These are phyloP conservation scores for Potentilla sterilis DNA, from an alignment of 306 rosid species.

Conservation along the genomic window DNA sequence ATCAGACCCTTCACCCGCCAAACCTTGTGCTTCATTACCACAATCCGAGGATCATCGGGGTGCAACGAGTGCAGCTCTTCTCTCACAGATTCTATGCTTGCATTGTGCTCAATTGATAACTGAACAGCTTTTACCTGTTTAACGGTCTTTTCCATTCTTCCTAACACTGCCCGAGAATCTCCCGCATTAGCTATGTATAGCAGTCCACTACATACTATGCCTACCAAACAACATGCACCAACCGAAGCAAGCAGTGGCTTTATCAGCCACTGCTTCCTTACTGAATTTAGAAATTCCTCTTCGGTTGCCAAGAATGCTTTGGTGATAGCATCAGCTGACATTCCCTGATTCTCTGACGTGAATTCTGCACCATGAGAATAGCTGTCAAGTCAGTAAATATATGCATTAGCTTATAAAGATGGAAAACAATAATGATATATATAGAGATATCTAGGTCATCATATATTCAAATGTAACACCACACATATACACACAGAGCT, in stretches of 20 bases:
- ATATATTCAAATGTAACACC: not conserved
- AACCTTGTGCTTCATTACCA: constrained; percentile 80
- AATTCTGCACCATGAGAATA: constrained; percentile 72
- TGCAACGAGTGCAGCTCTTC: constrained; percentile 73
- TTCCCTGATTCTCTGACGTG: constrained; percentile 59
- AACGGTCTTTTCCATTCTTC: constrained; percentile 47
- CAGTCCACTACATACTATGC: constrained; percentile 70
- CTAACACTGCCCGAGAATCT: constrained; percentile 93
- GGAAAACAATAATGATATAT: not conserved
- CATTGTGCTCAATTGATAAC: constrained; percentile 88
- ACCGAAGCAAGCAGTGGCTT: constrained; percentile 89
- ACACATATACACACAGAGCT: not conserved
- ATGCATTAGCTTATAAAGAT: constrained; percentile 36
- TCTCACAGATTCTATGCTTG: constrained; percentile 79
- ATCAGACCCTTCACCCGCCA: constrained; percentile 99
- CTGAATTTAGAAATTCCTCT: constrained; percentile 77
- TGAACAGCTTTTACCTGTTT: constrained; percentile 79
- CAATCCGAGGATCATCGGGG: constrained; percentile 93
- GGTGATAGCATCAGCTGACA: constrained; percentile 80
- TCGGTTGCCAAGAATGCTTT: constrained; percentile 88
- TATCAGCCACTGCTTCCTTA: constrained; percentile 65
- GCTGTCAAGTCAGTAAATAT: constrained; percentile 48
- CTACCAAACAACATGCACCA: constrained; percentile 89
- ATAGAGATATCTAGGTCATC: not conserved
- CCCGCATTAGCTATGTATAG: constrained; percentile 94